Base-by-base conservation (phyloP, 352 stramenopile species). In the Globisporangium yorkense region DNA sequence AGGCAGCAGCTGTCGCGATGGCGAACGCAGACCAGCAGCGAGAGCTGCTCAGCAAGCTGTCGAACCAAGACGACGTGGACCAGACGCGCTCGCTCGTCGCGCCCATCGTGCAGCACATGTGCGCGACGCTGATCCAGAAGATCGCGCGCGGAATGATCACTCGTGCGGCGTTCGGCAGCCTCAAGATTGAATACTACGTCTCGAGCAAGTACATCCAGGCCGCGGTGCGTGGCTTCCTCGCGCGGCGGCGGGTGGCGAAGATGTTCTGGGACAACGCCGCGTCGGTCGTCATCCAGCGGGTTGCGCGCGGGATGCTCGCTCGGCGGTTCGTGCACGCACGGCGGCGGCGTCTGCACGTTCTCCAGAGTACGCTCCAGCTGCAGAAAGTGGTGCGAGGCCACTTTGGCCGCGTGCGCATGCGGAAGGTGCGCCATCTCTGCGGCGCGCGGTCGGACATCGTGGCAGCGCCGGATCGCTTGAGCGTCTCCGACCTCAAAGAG, bases 201-300 rank as follows among this genome's bases (percentile, higher is more conserved):
- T 70, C 77, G 29, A 92, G 83, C 57, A 88, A 76, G 20, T 91
- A 80, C 52, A 94, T 96, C 51, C 80, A 96, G 43, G 74, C 84
- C 0, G 75, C 66, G 2, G 68, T 84, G 6, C 80, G 84, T 1
- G 84, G 84, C 0, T 94, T 91, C 33, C 65, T 92, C 13, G 74
- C 71, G 0, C 77, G 84, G 5, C 71, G 82, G 0, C 70, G 75
- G 3, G 80, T 91, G 0, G 77, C 76, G 0, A 80, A 79, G 45
- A 54, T 92, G 55, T 94, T 87, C 57, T 86, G 71, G 70, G 62
- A 75, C n/a, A 75, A 73, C n/a, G 62, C 71, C 15, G 82, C 84
- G 3, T 79, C 77, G 0, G 24, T 91, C 1, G 41, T 80, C 5
- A 53, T 94, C 27, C 84, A 94, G 57, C 73, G 82, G 1, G 57